Evolutionary conservation across 2,329 filamentous ascomycete species (phyloP).

Genomic region (Epichloe scottii): DNA sequence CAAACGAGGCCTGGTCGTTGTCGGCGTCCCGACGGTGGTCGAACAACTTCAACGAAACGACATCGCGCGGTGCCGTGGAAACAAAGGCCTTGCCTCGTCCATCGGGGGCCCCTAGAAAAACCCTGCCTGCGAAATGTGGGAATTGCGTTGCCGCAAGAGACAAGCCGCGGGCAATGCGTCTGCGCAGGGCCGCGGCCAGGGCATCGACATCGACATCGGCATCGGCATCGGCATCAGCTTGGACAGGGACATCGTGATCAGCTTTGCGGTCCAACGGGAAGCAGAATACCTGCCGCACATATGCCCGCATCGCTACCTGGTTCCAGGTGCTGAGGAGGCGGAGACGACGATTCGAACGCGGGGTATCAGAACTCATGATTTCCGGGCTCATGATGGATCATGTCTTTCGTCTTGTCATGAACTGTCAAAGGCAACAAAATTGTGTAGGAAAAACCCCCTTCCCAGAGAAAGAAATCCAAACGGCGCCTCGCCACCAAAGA

Average conservation of each 20-base stretch:
- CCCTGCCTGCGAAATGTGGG: constrained; percentile 16
- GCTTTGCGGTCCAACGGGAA: constrained; percentile 4
- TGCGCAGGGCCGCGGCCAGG: background rate
- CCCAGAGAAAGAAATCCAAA: no score
- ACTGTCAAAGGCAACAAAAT: no score
- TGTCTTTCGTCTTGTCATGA: background rate
- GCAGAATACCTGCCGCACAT: constrained; percentile 11
- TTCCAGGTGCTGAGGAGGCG: constrained; percentile 8
- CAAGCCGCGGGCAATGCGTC: constrained; percentile 2
- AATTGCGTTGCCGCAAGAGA: constrained; percentile 9
- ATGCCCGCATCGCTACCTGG: constrained; percentile 8
- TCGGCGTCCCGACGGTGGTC: constrained; percentile 1
- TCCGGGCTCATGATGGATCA: background rate
- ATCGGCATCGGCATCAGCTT: constrained; percentile 1
- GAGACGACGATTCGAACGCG: background rate
- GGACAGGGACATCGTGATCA: background rate
- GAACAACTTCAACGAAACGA: constrained; percentile 12
- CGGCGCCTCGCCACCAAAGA: no score
- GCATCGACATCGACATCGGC: no score
- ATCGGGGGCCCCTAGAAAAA: constrained; percentile 11
- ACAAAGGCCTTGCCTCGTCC: constrained; percentile 11
- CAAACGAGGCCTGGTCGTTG: constrained; percentile 6
- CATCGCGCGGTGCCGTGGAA: constrained; percentile 6
- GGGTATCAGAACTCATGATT: background rate
- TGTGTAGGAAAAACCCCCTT: no score